phyloP scores from a whole-genome alignment of 768 basidiomycete genomes.

The Leccinum aurantiacum region DNA sequence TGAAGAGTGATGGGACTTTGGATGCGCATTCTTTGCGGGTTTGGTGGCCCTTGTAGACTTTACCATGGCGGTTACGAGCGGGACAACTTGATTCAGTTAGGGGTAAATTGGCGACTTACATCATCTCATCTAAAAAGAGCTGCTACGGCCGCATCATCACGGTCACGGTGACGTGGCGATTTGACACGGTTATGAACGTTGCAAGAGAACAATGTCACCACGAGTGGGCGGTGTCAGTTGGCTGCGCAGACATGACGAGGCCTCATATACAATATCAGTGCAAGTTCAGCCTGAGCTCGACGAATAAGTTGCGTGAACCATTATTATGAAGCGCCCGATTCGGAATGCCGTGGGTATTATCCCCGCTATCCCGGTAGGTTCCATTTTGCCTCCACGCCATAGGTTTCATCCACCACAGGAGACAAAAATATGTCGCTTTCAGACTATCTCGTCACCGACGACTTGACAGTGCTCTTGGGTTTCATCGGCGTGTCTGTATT shows the following conservation, averaged over 20 bases:
- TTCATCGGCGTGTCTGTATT: constrained; percentile 76
- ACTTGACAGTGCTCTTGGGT: constrained; percentile 73
- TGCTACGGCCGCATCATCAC: background rate
- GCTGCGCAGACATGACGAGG: background rate
- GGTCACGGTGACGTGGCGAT: background rate
- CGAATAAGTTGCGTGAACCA: background rate
- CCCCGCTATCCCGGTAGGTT: no score
- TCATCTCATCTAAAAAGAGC: background rate
- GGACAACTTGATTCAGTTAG: background rate
- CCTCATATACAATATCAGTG: background rate
- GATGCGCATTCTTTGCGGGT: background rate
- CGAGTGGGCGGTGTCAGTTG: background rate
- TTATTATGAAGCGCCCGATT: no score
- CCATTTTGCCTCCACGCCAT: background rate
- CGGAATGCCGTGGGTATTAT: no score
- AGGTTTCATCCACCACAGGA: background rate
- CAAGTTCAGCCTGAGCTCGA: background rate
- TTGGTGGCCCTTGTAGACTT: constrained; percentile 11
- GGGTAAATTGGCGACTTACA: background rate
- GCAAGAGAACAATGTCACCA: background rate
- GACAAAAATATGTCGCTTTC: constrained; percentile 41
- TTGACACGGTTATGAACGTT: background rate
- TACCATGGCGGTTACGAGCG: background rate
- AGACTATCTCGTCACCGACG: constrained; percentile 71
- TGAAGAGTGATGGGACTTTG: constrained; percentile 39